Percentiles rank a stretch among this genome's conserved stretches.
phyloP scores from a whole-genome alignment of 2,329 filamentous ascomycete genomes.

The Aphanoascus verrucosus region DNA sequence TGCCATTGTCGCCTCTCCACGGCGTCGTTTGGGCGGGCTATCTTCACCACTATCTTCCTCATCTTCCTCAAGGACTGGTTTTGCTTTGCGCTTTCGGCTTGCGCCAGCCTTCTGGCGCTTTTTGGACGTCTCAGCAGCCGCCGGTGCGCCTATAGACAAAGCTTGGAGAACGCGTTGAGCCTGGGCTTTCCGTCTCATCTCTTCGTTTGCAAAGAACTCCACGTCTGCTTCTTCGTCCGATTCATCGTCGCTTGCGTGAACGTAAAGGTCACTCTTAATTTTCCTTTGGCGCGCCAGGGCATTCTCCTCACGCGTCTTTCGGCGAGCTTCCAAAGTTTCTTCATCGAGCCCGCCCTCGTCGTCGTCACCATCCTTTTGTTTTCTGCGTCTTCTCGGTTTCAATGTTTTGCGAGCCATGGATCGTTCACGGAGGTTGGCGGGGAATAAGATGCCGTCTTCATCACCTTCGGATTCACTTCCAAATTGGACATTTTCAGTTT shows the following conservation, averaged over 20 bases:
- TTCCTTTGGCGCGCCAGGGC: constrained; percentile 66
- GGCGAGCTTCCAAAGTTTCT: constrained; percentile 48
- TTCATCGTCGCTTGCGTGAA: constrained; percentile 79
- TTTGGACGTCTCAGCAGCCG: constrained; percentile 15
- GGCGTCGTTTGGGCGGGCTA: constrained; percentile 8
- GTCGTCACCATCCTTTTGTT: constrained; percentile 37
- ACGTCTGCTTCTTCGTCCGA: constrained; percentile 63
- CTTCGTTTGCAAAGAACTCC: constrained; percentile 70
- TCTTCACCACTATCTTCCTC: constrained; percentile 17
- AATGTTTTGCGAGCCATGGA: constrained; percentile 46
- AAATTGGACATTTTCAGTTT: constrained; percentile 46
- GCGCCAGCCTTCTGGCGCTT: constrained; percentile 14
- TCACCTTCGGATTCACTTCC: constrained; percentile 60
- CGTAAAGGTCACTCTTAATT: constrained; percentile 75
- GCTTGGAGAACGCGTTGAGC: constrained; percentile 41
- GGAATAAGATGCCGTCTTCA: constrained; percentile 55
- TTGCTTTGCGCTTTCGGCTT: constrained; percentile 17
- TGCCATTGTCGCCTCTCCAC: constrained; percentile 1
- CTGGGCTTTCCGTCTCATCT: constrained; percentile 51
- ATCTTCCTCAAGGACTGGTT: constrained; percentile 10
- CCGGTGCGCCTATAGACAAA: constrained; percentile 33
- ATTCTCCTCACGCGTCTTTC: constrained; percentile 51
- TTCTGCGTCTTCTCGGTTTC: constrained; percentile 52
- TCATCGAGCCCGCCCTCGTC: constrained; percentile 51
- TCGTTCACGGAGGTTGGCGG: constrained; percentile 41